Base-by-base conservation (phyloP, 768 basidiomycete species). In the Arthromyces matolae region DNA sequence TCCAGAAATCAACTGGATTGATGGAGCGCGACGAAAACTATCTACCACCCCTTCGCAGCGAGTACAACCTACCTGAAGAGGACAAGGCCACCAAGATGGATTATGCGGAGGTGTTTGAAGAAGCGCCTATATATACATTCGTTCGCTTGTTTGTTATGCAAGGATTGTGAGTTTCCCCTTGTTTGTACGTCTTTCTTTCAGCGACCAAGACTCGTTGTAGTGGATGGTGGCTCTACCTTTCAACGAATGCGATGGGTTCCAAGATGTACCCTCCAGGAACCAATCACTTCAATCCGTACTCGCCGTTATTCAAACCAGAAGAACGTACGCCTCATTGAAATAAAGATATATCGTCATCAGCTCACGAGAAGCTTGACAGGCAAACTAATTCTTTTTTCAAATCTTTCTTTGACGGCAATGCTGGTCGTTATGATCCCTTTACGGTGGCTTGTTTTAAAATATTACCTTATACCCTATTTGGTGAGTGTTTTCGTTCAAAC, bases 1-100 rank as follows among this genome's bases (percentile, higher is more conserved):
- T 33, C n/a, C 42, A 75, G 73, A 74, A 73, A 70, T 82, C 83
- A 54, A 84, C 86, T 46, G 79, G 78, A 33, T 86, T 85, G 0
- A 85, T 88, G 66, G 84, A 85, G 58, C 69, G 81, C 14, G 88
- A 92, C 57, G 85, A 89, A 62, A 88, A 87, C 54, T 85, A 81
- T 49, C 78, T 86, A 4, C 84, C 83, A 36, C 69, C 73, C 47
- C 65, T 66, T 44, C 68, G 67, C 31, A 65, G 64, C 45, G 66
- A 71, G 47, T 73, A 63, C 50, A 64, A 66, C 22, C 62, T 78
- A 4, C 76, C 77, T 0, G 56, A 65, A 5, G 64, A 69, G 52
- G 61, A 61, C 38, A 58, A 56, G 20, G 71, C 71, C 2, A 70
- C 66, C 1, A 65, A 60, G 28, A 53, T 65, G 9, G 73, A 77